Percentiles rank a stretch among this genome's conserved stretches.
These are phyloP conservation scores for Blastobotrys aristatus DNA, from an alignment of 1,139 yeast species.

Conservation along the genomic window DNA sequence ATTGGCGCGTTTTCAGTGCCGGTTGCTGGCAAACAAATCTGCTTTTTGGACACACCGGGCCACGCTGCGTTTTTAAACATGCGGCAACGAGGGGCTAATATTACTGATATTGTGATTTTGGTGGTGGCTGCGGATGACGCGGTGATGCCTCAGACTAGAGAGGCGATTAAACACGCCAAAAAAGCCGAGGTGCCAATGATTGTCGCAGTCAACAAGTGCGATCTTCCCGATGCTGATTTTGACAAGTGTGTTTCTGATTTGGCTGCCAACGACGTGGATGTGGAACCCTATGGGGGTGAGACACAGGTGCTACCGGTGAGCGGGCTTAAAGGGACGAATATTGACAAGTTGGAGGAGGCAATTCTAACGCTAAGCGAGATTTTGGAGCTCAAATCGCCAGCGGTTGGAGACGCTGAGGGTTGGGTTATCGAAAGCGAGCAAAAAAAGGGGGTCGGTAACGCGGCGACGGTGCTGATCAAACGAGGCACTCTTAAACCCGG, in stretches of 20 bases:
- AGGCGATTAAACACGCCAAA: constrained; percentile 90
- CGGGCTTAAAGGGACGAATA: constrained; percentile 78
- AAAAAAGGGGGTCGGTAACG: constrained; percentile 77
- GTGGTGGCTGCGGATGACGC: constrained; percentile 99
- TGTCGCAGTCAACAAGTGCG: constrained; percentile 91
- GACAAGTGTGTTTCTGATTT: constrained; percentile 74
- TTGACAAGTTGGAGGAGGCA: constrained; percentile 87
- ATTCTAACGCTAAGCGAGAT: constrained; percentile 80
- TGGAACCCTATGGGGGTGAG: constrained; percentile 94
- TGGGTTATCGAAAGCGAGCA: constrained; percentile 86
- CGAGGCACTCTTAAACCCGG: constrained; percentile 76
- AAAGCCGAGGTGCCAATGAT: constrained; percentile 79
- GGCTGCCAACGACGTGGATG: constrained; percentile 70
- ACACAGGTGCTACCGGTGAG: constrained; percentile 85
- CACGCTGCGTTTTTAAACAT: constrained; percentile 95
- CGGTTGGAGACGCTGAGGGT: constrained; percentile 59
- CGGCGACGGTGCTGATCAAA: constrained; percentile 77
- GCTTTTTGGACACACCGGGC: constrained; percentile 96
- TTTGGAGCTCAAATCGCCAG: constrained; percentile 68
- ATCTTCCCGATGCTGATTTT: constrained; percentile 66
- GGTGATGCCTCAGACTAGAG: constrained; percentile 95
- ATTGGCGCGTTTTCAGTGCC: constrained; percentile 93
- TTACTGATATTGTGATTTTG: constrained; percentile 85
- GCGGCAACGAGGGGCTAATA: constrained; percentile 94
- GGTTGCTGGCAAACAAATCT: constrained; percentile 70